Conservation (phyloP, 805 yeast genomes). For the Teunomyces atbi region DNA sequence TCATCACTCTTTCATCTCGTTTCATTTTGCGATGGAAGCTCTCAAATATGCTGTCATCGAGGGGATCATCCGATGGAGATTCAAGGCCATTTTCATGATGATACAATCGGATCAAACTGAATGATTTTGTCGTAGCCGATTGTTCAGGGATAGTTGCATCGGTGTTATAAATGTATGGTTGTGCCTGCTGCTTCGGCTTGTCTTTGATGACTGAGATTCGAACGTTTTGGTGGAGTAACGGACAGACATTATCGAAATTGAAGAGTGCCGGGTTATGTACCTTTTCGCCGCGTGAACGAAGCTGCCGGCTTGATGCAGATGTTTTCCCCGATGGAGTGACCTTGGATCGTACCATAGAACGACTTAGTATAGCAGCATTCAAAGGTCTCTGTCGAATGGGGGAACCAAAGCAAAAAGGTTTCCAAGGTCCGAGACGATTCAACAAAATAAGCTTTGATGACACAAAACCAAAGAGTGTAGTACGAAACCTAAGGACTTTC, state of each 20-base stretch:
- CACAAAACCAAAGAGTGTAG: neutral
- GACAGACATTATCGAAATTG: conserved; percentile 33
- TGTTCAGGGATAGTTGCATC: conserved; percentile 12
- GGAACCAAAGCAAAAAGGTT: neutral
- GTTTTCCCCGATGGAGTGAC: neutral
- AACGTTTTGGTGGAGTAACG: conserved; percentile 20
- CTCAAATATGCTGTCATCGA: conserved; percentile 44
- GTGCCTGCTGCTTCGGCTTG: conserved; percentile 6
- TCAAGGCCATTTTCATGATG: neutral
- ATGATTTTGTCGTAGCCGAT: conserved; percentile 7
- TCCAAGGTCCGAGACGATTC: neutral
- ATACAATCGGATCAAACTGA: conserved; percentile 2
- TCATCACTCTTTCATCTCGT: conserved; percentile 62
- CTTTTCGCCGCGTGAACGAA: conserved; percentile 28
- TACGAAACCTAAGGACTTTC: neutral
- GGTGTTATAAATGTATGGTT: conserved; percentile 13
- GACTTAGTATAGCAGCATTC: neutral
- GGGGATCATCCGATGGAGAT: conserved; percentile 30
- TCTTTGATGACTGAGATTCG: conserved; percentile 15
- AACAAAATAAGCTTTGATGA: neutral
- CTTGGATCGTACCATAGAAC: neutral
- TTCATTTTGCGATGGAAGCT: conserved; percentile 58
- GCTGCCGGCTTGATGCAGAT: conserved; percentile 15
- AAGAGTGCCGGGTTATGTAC: conserved; percentile 21
- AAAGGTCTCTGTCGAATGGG: neutral